Conservation (phyloP, 192 early-diverging fungal species). For the Neocallimastix lanati region DNA sequence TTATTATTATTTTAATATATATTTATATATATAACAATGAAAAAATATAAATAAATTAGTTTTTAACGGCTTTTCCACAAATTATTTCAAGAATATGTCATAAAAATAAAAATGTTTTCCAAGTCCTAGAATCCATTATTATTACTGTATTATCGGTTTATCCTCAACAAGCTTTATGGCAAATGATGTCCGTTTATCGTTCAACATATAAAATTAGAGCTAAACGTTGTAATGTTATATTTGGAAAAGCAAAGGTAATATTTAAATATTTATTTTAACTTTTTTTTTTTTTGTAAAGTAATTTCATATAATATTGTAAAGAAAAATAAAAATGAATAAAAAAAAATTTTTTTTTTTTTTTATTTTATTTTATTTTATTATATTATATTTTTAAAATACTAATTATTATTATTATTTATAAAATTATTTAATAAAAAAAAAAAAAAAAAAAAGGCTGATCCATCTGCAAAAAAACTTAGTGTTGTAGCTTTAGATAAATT, state of each 20-base stretch:
- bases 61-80: constrained; percentile 67
- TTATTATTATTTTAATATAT: too few relatives aligned
- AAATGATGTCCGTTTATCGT: constrained; percentile 53
- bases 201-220: constrained; percentile 44
- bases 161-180: constrained; percentile 77
- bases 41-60: constrained; percentile 13
- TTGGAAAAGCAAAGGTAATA: constrained; percentile 40
- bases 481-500: not conserved
- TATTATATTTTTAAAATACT: too few relatives aligned
- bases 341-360: too few relatives aligned
- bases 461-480: not conserved
- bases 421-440: not conserved
- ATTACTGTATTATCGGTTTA: constrained; percentile 44
- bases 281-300: too few relatives aligned
- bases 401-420: too few relatives aligned
- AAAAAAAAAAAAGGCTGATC: not conserved
- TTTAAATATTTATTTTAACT: too few relatives aligned
- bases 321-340: not conserved
- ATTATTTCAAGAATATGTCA: constrained; percentile 75
- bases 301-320: too few relatives aligned
- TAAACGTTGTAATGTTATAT: constrained; percentile 36
- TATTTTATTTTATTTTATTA: too few relatives aligned
- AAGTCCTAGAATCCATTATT: constrained; percentile 49
- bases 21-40: too few relatives aligned
- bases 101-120: constrained; percentile 38